Percentiles rank a stretch among this genome's conserved stretches.
Conservation (phyloP, 225 moss, liverwort and hornwort species). For the Straminergon stramineum region DNA sequence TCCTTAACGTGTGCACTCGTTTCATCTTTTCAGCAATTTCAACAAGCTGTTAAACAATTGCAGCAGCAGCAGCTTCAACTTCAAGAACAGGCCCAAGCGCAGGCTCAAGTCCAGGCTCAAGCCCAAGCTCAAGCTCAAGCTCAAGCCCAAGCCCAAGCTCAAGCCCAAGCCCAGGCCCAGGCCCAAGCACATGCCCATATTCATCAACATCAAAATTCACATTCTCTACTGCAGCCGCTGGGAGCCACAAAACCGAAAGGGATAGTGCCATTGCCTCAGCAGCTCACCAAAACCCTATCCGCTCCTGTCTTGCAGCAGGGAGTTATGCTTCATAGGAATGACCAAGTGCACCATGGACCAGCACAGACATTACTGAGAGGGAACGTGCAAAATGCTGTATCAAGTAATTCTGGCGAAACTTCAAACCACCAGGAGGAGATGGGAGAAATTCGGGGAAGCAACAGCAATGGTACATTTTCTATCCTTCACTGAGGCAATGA, state of each 20-base stretch:
- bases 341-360: constrained; percentile 61
- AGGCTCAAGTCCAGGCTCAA: neutral
- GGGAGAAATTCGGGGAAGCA: constrained; percentile 31
- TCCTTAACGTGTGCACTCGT: neutral
- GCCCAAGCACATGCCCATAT: constrained; percentile 16
- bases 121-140: neutral
- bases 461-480: constrained; percentile 24
- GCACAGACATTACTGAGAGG: constrained; percentile 52
- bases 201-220: constrained; percentile 33
- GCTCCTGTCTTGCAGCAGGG: constrained; percentile 31
- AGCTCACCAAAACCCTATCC: constrained; percentile 27
- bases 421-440: constrained; percentile 27
- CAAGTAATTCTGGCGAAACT: constrained; percentile 27
- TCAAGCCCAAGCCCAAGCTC: constrained; percentile 15
- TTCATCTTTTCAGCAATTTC: constrained; percentile 18
- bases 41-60: constrained; percentile 51
- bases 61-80: constrained; percentile 53
- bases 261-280: constrained; percentile 25
- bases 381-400: constrained; percentile 24
- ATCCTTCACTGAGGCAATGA: neutral
- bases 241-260: constrained; percentile 27
- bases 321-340: constrained; percentile 31
- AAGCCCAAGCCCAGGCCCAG: neutral
- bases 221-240: constrained; percentile 29
- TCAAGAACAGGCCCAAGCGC: constrained; percentile 28